phyloP scores from a whole-genome alignment of 2,329 filamentous ascomycete genomes.

The Alternaria novae-zelandiae region DNA sequence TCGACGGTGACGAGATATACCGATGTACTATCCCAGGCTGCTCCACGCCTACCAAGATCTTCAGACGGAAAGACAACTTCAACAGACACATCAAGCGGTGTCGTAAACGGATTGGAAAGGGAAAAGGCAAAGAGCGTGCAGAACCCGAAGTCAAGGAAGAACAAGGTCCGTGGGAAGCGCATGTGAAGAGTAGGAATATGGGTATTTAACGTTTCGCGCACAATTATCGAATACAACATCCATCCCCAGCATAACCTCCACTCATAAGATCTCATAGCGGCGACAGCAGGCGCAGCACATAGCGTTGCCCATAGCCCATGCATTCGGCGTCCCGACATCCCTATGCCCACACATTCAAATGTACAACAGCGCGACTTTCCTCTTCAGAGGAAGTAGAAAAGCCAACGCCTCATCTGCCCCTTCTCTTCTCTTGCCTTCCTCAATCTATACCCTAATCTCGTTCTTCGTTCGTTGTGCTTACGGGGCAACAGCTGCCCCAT shows the following conservation, averaged over 20 bases:
- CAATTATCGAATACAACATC: neutral
- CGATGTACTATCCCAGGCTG: neutral
- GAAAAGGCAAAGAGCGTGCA: fast-evolving
- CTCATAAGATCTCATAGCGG: neutral
- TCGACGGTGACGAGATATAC: neutral
- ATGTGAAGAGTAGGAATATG: neutral
- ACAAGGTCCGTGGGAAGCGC: neutral
- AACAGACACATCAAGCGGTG: neutral
- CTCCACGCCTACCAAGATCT: neutral
- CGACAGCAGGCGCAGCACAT: neutral
- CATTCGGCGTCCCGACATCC: neutral
- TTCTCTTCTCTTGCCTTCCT: neutral
- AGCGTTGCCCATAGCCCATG: neutral
- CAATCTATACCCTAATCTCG: neutral
- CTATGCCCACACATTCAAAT: neutral
- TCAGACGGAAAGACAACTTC: neutral
- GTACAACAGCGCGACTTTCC: neutral
- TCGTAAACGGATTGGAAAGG: neutral
- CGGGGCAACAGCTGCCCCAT: neutral
- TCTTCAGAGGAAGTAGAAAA: neutral
- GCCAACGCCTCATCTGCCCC: neutral
- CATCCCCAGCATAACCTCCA: neutral
- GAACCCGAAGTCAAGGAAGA: neutral
- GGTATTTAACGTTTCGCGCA: neutral
- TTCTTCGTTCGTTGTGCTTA: neutral